Evolutionary conservation across 2,329 filamentous ascomycete genomes (phyloP).

Genomic region (Shiraia bambusicola): DNA sequence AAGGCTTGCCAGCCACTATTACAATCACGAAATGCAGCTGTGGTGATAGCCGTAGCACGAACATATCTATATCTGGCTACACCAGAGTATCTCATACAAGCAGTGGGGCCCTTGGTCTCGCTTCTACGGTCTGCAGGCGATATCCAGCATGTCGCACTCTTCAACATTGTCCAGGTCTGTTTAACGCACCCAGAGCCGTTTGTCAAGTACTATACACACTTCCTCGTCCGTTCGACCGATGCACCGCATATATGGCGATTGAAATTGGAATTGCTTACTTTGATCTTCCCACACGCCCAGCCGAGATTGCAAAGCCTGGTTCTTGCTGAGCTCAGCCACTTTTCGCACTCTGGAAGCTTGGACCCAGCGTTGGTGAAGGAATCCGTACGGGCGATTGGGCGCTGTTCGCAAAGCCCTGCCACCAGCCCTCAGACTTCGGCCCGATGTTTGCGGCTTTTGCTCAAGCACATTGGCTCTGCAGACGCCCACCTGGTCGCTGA

Average conservation of each 20-base stretch:
- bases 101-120: slow-evolving; percentile 82
- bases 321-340: slow-evolving; percentile 90
- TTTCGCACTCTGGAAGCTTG: slow-evolving; percentile 81
- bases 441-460: slow-evolving; percentile 77
- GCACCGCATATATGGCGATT: slow-evolving; percentile 80
- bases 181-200: slow-evolving; percentile 76
- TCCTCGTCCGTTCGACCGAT: slow-evolving; percentile 80
- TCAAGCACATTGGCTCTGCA: slow-evolving; percentile 83
- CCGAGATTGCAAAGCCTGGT: slow-evolving; percentile 79
- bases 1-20: slow-evolving; percentile 80
- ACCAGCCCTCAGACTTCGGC: slow-evolving; percentile 54
- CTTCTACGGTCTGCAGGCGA: slow-evolving; percentile 82
- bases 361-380: slow-evolving; percentile 81
- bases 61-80: slow-evolving; percentile 86
- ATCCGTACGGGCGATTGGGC: slow-evolving; percentile 87
- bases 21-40: slow-evolving; percentile 88
- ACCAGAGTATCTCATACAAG: slow-evolving; percentile 68
- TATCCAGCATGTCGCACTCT: slow-evolving; percentile 84
- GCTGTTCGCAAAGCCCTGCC: slow-evolving; percentile 72
- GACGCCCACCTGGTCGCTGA: slow-evolving; percentile 89
- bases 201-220: slow-evolving; percentile 84
- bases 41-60: slow-evolving; percentile 82
- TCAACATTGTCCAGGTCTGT: slow-evolving; percentile 94
- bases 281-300: slow-evolving; percentile 84
- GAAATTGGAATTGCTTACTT: slow-evolving; percentile 86